Evolutionary conservation across 768 basidiomycete species (phyloP), one percentile per base, ranked within the genome.

Genomic region (Trametes elegans): DNA sequence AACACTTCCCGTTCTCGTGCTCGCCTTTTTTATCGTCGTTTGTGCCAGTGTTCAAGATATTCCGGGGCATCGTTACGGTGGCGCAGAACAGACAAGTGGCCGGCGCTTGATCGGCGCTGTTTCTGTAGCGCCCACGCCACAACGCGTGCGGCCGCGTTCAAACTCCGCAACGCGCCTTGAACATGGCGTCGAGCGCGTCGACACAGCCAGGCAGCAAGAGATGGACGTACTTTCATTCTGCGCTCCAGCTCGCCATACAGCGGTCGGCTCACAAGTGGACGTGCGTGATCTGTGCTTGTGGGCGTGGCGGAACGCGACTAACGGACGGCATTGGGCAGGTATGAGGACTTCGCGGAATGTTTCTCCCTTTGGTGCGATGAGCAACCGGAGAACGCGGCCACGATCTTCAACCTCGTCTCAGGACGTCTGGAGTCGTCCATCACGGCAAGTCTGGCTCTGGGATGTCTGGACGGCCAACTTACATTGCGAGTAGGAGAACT

Each of bases 391-490:
- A 66, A 66, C 29, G 70, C 71, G 23, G 62, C 68, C 16, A 63
- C 65, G 7, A 65, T 70, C 32, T 70, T 66, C 64, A 84, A 83
- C 51, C 82, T 80, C 16, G 82, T 91, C 16, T 82, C 87, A 5
- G 76, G 82, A 58, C 87, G 87, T 49, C 85, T 90, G 63, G 87
- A 90, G 61, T 77, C 81, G 11, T 77, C 83, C 46, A 85, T 82
- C 69, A 76, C 68, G 49, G 70, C 62, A 51, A 54, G 64, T 52
- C 7, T 13, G 29, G 7, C n/a, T 28, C 16, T 39, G 3, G 1
- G 2, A n/a, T 51, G 28, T 21, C n/a, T 27, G 21, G 39, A 51
- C 1, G 7, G 9, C 16, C 40, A 29, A 19, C 39, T 11, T n/a
- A 16, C 3, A 7, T 21, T 2, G 14, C 13, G 49, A 11, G 23